Percentiles rank a stretch among this genome's conserved stretches.
Evolutionary conservation across 2,329 filamentous ascomycete genomes (phyloP).

Genomic region (Arthrinium phaeospermum): DNA sequence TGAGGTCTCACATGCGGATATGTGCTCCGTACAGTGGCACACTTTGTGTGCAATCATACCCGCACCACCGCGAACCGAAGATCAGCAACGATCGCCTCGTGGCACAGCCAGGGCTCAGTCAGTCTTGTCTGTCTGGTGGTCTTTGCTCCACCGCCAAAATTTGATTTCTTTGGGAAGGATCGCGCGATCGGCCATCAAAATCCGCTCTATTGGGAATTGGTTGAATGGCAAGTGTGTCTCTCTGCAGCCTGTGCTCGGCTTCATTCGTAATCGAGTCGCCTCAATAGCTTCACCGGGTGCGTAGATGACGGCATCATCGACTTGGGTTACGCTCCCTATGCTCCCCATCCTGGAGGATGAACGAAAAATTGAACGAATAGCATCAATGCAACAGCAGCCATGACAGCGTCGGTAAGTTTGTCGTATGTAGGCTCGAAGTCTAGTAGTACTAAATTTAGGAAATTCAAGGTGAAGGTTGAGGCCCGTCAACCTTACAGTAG

Average conservation of each 20-base stretch:
- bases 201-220: not conserved
- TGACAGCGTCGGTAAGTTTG: not conserved
- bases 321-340: not conserved
- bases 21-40: not conserved
- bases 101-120: not conserved
- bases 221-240: not conserved
- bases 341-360: not conserved
- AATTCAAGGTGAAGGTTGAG: not conserved
- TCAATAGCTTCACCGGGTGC: not conserved
- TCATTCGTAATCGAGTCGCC: not conserved
- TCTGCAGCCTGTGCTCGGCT: slow-evolving; percentile 1
- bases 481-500: not conserved
- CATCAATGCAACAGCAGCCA: not conserved
- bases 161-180: not conserved
- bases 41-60: not conserved
- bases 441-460: not conserved
- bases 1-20: slow-evolving; percentile 6
- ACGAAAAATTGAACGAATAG: not conserved
- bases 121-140: not conserved
- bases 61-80: not conserved
- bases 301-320: not conserved
- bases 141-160: not conserved
- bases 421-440: not conserved
- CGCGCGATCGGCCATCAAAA: not conserved
- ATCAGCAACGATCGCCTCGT: not conserved